Base-by-base conservation (phyloP, 139 green algal species). In the Chlamydomonas incerta region DNA sequence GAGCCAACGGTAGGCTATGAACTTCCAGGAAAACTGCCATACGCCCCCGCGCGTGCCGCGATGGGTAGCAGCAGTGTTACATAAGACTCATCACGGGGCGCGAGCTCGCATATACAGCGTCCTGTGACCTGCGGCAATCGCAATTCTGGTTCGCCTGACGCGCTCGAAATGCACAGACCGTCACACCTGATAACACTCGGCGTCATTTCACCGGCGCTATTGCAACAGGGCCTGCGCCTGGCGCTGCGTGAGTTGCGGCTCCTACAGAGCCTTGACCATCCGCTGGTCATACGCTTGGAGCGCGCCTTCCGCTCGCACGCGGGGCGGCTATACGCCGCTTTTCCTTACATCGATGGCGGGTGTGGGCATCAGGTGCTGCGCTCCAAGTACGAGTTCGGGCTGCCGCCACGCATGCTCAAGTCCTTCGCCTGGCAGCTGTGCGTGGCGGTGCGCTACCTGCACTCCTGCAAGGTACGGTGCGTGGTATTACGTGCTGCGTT, bases 401-500 rank as follows among this genome's bases (percentile, higher is more conserved):
- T 87, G 81, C 80, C 52, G 67, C 67, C 77, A 8, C 11, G 2
- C 2, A n/a, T 72, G 81, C 68, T 77, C 57, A 80, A 77, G 68
- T 41, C 37, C 5, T 79, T 87, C 41, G n/a, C 68, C 34, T 80
- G 68, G 81, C 81, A 87, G 68, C 74, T 88, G 52, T 68, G 66
- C 26, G 62, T 69, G 21, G 83, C 74, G 14, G 74, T 88, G 47
- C 50, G 80, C 0, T 80, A 88, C 52, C 83, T 88, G 47, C 83
- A 88, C 65, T 9, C 29, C 8, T 29, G 52, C 0, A 55, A 73
- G 47, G 80, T 88, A 58, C 41, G 41, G 41, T 46, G 24, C n/a
- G n/a, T n/a, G n/a, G n/a, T n/a, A n/a, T n/a, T n/a, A n/a, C n/a
- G n/a, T n/a, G n/a, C n/a, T n/a, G n/a, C n/a, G n/a, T n/a, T n/a